These are phyloP conservation scores for Hymenoscyphus infarciens DNA, from an alignment of 2,329 filamentous ascomycete genomes.

Conservation along the genomic window DNA sequence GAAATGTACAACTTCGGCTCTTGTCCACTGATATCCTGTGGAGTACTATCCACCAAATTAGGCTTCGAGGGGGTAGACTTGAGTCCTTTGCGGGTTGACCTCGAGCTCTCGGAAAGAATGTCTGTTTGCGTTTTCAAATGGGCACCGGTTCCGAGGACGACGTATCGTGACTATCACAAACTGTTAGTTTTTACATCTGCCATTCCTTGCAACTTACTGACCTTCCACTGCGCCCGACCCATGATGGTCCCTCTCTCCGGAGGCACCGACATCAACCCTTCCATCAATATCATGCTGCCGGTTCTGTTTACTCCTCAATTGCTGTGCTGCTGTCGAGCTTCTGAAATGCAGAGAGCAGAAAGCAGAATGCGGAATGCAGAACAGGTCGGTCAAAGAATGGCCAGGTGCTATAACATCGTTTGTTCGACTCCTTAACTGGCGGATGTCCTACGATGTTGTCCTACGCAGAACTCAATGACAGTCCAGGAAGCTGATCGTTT, in stretches of 20 bases:
- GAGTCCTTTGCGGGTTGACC: constrained; percentile 24
- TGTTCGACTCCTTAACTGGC: constrained; percentile 6
- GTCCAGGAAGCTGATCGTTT: constrained; percentile 4
- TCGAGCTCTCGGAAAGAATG: constrained; percentile 21
- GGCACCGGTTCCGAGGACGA: constrained; percentile 50
- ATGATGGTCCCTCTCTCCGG: constrained; percentile 51
- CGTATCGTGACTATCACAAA: constrained; percentile 51
- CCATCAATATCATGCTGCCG: constrained; percentile 44
- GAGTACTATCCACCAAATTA: constrained; percentile 29
- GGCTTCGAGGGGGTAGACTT: constrained; percentile 28
- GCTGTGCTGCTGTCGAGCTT: background rate
- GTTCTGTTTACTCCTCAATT: constrained; percentile 18
- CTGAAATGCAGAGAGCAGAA: background rate
- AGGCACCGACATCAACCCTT: constrained; percentile 48
- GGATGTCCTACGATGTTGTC: constrained; percentile 6
- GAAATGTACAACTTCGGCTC: constrained; percentile 31
- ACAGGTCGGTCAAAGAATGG: constrained; percentile 6
- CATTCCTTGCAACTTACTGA: constrained; percentile 30
- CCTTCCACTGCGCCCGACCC: constrained; percentile 52
- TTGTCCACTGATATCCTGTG: constrained; percentile 17
- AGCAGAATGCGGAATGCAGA: background rate
- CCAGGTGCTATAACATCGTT: constrained; percentile 11
- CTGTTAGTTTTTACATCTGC: background rate
- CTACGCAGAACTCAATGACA: background rate
- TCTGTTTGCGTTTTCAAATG: constrained; percentile 48